Evolutionary conservation across 2,329 filamentous ascomycete species (phyloP), one percentile per base, ranked within the genome.

Genomic region (Neofusicoccum cordaticola): DNA sequence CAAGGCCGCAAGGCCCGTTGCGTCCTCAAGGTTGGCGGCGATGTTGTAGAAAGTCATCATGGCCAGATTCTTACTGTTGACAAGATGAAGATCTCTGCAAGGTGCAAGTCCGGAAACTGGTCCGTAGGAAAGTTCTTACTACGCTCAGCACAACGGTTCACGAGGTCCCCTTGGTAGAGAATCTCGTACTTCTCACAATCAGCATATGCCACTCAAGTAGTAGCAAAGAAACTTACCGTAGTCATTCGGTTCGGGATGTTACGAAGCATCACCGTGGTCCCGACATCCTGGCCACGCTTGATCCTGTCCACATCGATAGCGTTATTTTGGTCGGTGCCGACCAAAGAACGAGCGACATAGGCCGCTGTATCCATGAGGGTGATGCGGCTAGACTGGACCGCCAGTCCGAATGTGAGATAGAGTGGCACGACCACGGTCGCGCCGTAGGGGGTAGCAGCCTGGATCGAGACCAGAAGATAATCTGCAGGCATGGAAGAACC

Each of bases 231-330:
- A 71, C 77, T 68, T 75, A 81, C 80, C 73, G 68, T 81, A 87
- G 71, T 92, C 87, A 96, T 88, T 71, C 93, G 92, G 79, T 97
- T 97, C 1, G 94, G 94, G 51, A 97, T 94, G 75, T 98, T 97
- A 44, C 94, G 89, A 37, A 97, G 79, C 94, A 98, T 97, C 68
- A 97, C 91, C 0, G 81, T 83, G 1, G 81, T 83, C 65, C 82
- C 80, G n/a, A 82, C 78, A 67, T 83, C 81, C 4, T 69, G 66
- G n/a, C 81, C 81, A n/a, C 73, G 69, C 15, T 71, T 61, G 64
- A 83, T 80, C 44, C 72, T 72, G 22, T 72, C 67, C 2, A 75
- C 63, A 7, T 73, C 69, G 45, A 83, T 78, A 42, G 70, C 71
- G 68, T 82, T 80, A 62, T 75, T 73, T 4, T 64, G 34, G 8